These are phyloP conservation scores for Lichtheimia hyalospora DNA, from an alignment of 371 early-diverging fungal species.

Conservation along the genomic window DNA sequence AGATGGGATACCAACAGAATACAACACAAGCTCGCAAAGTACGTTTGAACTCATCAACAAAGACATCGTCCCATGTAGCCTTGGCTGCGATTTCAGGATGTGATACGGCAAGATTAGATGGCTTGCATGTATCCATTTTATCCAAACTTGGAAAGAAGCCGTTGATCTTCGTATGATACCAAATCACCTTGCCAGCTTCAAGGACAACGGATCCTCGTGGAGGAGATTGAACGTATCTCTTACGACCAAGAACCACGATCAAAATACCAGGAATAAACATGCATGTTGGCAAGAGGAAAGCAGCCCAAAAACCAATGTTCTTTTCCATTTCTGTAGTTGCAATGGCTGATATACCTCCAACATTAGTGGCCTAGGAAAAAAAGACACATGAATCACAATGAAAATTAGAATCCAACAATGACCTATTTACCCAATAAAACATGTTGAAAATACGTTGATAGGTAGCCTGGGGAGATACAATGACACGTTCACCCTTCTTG, in stretches of 20 bases:
- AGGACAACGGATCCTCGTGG: slow-evolving; percentile 51
- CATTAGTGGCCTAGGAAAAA: slow-evolving; percentile 56
- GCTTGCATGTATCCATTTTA: slow-evolving; percentile 28
- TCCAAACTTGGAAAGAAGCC: slow-evolving; percentile 15
- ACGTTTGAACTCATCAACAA: slow-evolving; percentile 64
- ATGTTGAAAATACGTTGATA: slow-evolving; percentile 47
- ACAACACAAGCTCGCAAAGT: slow-evolving; percentile 65
- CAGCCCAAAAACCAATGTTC: slow-evolving; percentile 59
- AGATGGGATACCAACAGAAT: slow-evolving; percentile 67
- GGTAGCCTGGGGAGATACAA: slow-evolving; percentile 50
- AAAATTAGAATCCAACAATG: too few species aligned
- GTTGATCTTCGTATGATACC: slow-evolving; percentile 20
- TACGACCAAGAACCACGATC: slow-evolving; percentile 54
- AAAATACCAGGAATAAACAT: slow-evolving; percentile 61
- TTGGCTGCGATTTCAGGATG: slow-evolving; percentile 23
- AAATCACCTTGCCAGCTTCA: slow-evolving; percentile 26
- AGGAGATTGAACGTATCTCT: slow-evolving; percentile 48
- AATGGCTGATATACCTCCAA: slow-evolving; percentile 65
- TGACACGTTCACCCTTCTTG: slow-evolving; percentile 38
- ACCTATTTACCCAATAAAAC: slow-evolving; percentile 57
- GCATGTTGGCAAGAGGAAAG: slow-evolving; percentile 61
- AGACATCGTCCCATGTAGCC: slow-evolving; percentile 63
- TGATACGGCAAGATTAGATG: slow-evolving; percentile 12
- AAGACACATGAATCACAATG: too few species aligned
- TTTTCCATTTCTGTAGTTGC: slow-evolving; percentile 53